Base-by-base conservation (phyloP, 805 yeast genomes). In the Geotrichum ghanense region DNA sequence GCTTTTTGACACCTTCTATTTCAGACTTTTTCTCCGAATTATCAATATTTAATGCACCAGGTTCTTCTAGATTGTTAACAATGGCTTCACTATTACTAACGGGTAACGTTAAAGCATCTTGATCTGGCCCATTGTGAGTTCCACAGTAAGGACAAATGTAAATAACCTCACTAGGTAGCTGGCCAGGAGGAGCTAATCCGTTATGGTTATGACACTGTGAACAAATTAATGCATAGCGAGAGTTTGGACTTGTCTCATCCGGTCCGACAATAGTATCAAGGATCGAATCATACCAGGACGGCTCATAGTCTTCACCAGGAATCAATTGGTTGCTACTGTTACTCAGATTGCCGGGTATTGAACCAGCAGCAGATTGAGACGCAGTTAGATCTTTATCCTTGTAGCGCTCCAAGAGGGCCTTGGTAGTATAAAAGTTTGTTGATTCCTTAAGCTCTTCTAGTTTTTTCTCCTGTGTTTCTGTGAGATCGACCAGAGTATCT, bases 181-280 rank as follows among this genome's bases (percentile, higher is more conserved):
- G 65, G 5, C 82, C 81, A 1, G 84, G 87, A 3, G 87, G 84
- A 0, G 94, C 94, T 41, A 85, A 69, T 1, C 95, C 95, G 57
- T 86, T 85, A 62, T 85, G 94, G 16, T 69, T 69, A 20, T 62
- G 66, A 57, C 95, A 85, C n/a, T 69, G 64, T 17, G 57, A 52
- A 59, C 95, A 85, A 14, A 85, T 81, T 53, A 85, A 68, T 0
- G 95, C 95, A 58, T 71, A 82, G 41, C 94, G 63, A 48, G 67
- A 66, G 41, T 76, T 75, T 0, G 82, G 71, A 42, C 76, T 68
- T 42, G 74, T 62, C 56, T 83, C 90, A 61, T 79, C 85, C 45
- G 74, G 75, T 19, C 88, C 90, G 2, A 75, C 61, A 6, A 78
- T 52, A 4, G 64, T 40, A 39, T 71, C 73, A 22, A 73, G 53